Evolutionary conservation across 2,329 filamentous ascomycete genomes (phyloP), one percentile per base, ranked within the genome.

Genomic region (Amesomyces nigricolor): DNA sequence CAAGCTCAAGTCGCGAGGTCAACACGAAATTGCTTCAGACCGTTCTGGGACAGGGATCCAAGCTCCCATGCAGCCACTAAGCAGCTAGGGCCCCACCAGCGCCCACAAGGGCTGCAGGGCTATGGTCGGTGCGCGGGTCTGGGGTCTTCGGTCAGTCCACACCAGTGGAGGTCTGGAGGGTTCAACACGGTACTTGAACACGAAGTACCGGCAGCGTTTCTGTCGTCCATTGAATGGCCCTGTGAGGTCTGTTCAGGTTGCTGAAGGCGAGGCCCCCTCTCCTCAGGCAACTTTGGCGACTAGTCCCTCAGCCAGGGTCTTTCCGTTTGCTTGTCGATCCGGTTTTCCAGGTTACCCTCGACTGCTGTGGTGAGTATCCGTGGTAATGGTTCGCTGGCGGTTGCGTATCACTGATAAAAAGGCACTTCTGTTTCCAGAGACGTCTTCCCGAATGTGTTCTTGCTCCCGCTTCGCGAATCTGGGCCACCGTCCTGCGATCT

Each of bases 1-100:
- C 8, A 13, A 46, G 54, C 46, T 54, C 60, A 44, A 61, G 59
- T 59, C 59, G 62, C 61, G 56, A 47, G 46, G 56, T 60, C 58
- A 61, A 63, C 54, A 61, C 61, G 61, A 65, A 61, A 65, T 64
- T 65, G 60, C 61, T 61, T 57, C 58, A 61, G 42, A 58, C 62
- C 62, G 63, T 65, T 64, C 62, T 47, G 51, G 51, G 57, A 61
- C 61, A 65, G 58, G 62, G 63, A 62, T 63, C 54, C 53, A 48
- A 57, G 55, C 58, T 61, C 53, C 48, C 54, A 17, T 44, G 62
- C 61, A 64, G 58, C 61, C 57, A 58, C 54, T 46, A 46, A 13
- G 54, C 16, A 35, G 22, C 19, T 22, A 7, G 19, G 11, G 5
- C 22, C 22, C 22, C 22, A 26, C 22, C 22, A 26, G 22, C 19